Percentiles rank a stretch among this genome's conserved stretches.
Conservation (phyloP, 495 filamentous ascomycete genomes). For the Tuber melanosporum region DNA sequence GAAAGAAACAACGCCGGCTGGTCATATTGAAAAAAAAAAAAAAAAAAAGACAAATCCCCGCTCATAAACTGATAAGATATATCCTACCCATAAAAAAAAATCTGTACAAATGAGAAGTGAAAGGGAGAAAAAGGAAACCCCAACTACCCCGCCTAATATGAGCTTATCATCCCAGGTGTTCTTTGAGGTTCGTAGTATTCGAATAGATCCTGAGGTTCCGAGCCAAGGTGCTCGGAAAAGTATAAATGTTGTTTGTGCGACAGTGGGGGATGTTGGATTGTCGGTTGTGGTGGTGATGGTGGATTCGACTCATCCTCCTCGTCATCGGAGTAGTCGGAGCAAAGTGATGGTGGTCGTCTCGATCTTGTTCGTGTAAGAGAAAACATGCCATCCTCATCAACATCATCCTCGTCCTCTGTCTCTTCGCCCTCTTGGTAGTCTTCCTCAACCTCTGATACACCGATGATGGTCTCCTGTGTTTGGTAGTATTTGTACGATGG, state of each 20-base stretch:
- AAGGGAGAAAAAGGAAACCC: constrained; percentile 3
- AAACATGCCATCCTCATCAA: constrained; percentile 58
- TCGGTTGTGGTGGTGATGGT: constrained; percentile 66
- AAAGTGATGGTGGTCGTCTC: constrained; percentile 55
- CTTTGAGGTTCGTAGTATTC: constrained; percentile 32
- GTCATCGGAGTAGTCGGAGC: constrained; percentile 63
- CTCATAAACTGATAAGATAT: constrained; percentile 27
- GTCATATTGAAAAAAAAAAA: not conserved
- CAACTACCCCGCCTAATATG: constrained; percentile 18
- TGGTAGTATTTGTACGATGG: constrained; percentile 29
- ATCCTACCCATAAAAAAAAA: constrained; percentile 25
- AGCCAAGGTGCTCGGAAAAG: constrained; percentile 25
- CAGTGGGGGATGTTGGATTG: constrained; percentile 59
- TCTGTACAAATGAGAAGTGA: constrained; percentile 27
- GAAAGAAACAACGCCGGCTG: constrained; percentile 17
- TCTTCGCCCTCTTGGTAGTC: constrained; percentile 63
- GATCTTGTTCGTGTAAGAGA: constrained; percentile 68
- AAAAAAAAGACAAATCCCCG: not conserved
- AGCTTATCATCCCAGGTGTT: constrained; percentile 34
- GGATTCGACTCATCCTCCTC: constrained; percentile 72
- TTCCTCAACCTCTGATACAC: constrained; percentile 29
- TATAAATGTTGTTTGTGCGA: constrained; percentile 55
- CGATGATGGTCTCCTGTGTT: constrained; percentile 29
- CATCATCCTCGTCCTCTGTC: constrained; percentile 61
- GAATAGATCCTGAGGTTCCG: constrained; percentile 32